Conservation (phyloP, 208 protist species). For the Wallacemonas sp. region DNA sequence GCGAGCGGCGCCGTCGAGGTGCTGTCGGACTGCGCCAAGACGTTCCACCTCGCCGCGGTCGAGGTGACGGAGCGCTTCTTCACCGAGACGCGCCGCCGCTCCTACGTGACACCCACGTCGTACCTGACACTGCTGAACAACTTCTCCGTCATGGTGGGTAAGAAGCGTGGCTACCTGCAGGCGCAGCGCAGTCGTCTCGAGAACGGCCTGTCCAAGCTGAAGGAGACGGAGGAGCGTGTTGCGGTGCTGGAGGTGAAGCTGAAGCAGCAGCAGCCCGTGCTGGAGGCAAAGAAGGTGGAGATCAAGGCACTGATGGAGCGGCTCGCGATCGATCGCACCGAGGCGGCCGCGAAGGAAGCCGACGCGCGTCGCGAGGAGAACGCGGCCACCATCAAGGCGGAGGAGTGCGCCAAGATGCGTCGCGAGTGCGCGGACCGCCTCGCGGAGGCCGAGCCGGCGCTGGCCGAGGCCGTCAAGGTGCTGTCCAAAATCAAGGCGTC, state of each 20-base stretch:
- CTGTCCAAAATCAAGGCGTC: constrained; percentile 95
- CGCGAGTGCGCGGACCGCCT: constrained; percentile 89
- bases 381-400: constrained; percentile 92
- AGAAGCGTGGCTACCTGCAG: constrained; percentile 82
- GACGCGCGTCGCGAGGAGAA: constrained; percentile 91
- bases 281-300: constrained; percentile 92
- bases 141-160: constrained; percentile 86
- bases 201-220: constrained; percentile 96
- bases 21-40: constrained; percentile 89
- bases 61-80: constrained; percentile 91
- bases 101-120: constrained; percentile 98
- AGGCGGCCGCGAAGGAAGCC: constrained; percentile 89
- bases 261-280: constrained; percentile 94
- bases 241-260: constrained; percentile 93
- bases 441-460: constrained; percentile 96
- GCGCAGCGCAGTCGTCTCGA: constrained; percentile 88
- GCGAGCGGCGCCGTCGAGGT: constrained; percentile 8
- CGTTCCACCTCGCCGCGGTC: constrained; percentile 91
- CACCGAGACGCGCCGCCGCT: constrained; percentile 90
- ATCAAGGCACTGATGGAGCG: constrained; percentile 94
- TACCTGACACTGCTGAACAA: constrained; percentile 96
- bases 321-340: constrained; percentile 89
- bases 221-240: constrained; percentile 92
- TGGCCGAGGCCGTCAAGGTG: constrained; percentile 92
- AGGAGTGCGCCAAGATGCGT: constrained; percentile 94